Evolutionary conservation across 371 early-diverging fungal species (phyloP), one percentile per base, ranked within the genome.

Genomic region (Mortierella sp.): DNA sequence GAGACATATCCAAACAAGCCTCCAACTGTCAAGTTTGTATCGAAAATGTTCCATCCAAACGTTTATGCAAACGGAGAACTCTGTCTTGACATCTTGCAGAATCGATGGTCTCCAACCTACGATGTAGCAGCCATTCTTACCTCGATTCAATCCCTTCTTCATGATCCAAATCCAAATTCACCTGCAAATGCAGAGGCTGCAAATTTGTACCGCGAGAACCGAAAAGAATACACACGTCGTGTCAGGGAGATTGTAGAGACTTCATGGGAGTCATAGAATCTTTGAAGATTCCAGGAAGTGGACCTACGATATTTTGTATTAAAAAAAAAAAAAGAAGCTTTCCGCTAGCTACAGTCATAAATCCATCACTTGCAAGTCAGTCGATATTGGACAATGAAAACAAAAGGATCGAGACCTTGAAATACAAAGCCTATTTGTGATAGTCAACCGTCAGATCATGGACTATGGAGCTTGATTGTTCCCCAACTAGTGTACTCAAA

Each of bases 171-270:
- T 80, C 96, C 99, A 12, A 96, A 95, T 81, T 95, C 95, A 28
- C 99, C 99, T 22, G 99, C 99, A 32, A 99, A 99, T 86, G 96
- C 96, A 8, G 98, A 99, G 75, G 99, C 99, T 4, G 99, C 99
- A 15, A 89, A 95, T 23, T 83, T 99, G 45, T 99, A 97, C 76
- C 85, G 92, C 61, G 98, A 98, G 74, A 96, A 98, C 86, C 85
- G 91, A 72, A 94, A 96, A 77, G 97, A 97, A 73, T 99, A 99
- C 85, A 90, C 92, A 45, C 88, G 96, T 81, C 88, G 97, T 75
- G 99, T 99, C 1, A 87, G 94, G 56, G 97, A 98, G 78, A 95
- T 92, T 23, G 99, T 99, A 10, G 97, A 99, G 75, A 86, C 89
- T 55, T 94, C 95, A 15, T 99, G 99, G 99, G 90, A 90, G 80